Evolutionary conservation across 208 protist species (phyloP).

Genomic region (Trichomonas gallinae): DNA sequence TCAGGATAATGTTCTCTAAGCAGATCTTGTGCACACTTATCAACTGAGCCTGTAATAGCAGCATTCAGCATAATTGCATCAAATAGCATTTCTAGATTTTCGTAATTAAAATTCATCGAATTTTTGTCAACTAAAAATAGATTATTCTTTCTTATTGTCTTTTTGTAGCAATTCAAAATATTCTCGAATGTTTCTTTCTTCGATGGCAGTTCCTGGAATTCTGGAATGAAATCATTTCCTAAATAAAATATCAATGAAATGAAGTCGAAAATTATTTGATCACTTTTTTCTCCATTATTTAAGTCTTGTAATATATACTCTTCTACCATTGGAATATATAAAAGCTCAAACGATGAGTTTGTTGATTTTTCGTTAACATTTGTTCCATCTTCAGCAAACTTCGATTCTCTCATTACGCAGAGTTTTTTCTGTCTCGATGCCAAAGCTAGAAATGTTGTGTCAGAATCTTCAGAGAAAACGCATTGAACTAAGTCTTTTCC

Average conservation of each 20-base stretch:
- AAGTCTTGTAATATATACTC: not conserved
- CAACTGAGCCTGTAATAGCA: not conserved
- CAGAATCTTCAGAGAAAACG: conserved; percentile 79
- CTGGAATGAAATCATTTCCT: conserved; percentile 9
- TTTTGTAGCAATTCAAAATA: not conserved
- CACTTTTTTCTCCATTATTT: not conserved
- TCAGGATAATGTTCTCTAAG: not conserved
- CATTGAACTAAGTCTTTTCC: conserved; percentile 78
- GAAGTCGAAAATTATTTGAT: not conserved
- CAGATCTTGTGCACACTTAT: not conserved
- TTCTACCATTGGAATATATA: not conserved
- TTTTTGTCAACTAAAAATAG: not conserved
- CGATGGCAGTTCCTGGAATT: not conserved
- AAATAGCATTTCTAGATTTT: not conserved
- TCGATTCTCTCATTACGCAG: conserved; percentile 45
- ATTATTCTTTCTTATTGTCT: not conserved
- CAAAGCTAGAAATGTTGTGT: conserved; percentile 87
- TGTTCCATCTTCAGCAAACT: not conserved
- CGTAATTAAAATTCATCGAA: not conserved
- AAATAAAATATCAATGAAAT: not conserved
- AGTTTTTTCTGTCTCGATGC: conserved; percentile 81
- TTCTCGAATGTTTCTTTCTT: not conserved
- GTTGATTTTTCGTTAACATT: not conserved
- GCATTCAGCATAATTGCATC: not conserved
- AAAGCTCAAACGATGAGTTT: not conserved